Conservation (phyloP, 805 yeast species). For the Yarrowia sp. region DNA sequence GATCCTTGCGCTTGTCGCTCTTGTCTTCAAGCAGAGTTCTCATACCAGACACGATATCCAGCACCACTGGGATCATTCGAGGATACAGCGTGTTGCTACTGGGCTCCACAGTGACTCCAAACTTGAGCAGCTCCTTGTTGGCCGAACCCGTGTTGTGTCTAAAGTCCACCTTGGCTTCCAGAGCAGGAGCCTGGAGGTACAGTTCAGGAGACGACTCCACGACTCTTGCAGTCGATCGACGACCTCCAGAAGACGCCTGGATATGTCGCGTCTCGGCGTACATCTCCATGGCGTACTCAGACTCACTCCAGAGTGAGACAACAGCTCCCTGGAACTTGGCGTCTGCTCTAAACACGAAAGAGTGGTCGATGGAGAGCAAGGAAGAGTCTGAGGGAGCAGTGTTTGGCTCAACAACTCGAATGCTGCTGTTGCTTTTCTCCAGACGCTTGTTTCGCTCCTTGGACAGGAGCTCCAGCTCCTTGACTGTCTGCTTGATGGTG, state of each 20-base stretch:
- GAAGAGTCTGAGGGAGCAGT: neutral
- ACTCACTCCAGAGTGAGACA: conserved; percentile 45
- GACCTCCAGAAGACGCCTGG: conserved; percentile 17
- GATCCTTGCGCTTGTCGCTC: conserved; percentile 8
- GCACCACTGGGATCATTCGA: conserved; percentile 77
- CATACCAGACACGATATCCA: conserved; percentile 55
- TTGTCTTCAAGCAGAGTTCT: neutral
- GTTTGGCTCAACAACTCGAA: neutral
- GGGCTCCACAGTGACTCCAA: conserved; percentile 66
- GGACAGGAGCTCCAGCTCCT: conserved; percentile 28
- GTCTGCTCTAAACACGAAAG: conserved; percentile 26
- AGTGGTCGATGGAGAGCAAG: conserved; percentile 24
- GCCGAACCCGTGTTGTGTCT: conserved; percentile 41
- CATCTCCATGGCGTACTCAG: conserved; percentile 39
- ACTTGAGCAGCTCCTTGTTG: conserved; percentile 46
- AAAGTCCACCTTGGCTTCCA: conserved; percentile 65
- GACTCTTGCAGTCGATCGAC: conserved; percentile 12
- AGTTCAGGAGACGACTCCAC: conserved; percentile 49
- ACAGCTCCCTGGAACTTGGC: conserved; percentile 46
- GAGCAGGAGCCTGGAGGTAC: conserved; percentile 76
- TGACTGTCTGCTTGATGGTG: conserved; percentile 31
- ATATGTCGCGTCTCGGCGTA: conserved; percentile 10
- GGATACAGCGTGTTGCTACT: conserved; percentile 76
- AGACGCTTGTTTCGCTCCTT: conserved; percentile 23
- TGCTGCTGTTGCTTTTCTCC: neutral